Percentiles rank a stretch among this genome's conserved stretches.
Conservation (phyloP, 2,329 filamentous ascomycete species). For the Fusarium coffeatum region DNA sequence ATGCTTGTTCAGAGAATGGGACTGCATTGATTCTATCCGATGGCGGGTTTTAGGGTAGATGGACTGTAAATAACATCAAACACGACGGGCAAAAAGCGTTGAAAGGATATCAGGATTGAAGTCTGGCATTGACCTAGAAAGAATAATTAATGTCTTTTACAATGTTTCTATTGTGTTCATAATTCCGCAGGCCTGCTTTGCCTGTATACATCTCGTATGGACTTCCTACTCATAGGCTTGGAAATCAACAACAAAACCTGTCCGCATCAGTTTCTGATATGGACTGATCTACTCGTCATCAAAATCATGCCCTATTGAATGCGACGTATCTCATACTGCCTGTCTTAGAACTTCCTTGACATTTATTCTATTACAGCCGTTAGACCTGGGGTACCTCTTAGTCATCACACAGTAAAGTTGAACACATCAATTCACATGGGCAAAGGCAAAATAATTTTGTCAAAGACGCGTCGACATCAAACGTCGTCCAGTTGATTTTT, state of each 20-base stretch:
- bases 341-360: neutral
- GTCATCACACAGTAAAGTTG: neutral
- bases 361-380: neutral
- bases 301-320: neutral
- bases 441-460: constrained; percentile 2
- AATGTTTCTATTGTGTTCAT: neutral
- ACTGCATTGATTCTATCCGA: constrained; percentile 45
- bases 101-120: too few relatives aligned
- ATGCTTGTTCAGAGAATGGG: constrained; percentile 52
- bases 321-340: neutral
- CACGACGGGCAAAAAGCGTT: neutral
- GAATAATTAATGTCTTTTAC: neutral
- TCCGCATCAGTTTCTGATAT: neutral
- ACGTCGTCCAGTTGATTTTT: constrained; percentile 48
- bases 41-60: constrained; percentile 36
- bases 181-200: neutral
- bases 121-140: neutral
- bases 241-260: neutral
- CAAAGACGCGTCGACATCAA: constrained; percentile 38
- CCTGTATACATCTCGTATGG: neutral
- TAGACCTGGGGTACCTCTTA: neutral
- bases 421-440: neutral
- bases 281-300: neutral
- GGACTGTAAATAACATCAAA: neutral
- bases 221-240: neutral